phyloP scores from a whole-genome alignment of 192 early-diverging fungal species.

The Backusella liffmaniae region DNA sequence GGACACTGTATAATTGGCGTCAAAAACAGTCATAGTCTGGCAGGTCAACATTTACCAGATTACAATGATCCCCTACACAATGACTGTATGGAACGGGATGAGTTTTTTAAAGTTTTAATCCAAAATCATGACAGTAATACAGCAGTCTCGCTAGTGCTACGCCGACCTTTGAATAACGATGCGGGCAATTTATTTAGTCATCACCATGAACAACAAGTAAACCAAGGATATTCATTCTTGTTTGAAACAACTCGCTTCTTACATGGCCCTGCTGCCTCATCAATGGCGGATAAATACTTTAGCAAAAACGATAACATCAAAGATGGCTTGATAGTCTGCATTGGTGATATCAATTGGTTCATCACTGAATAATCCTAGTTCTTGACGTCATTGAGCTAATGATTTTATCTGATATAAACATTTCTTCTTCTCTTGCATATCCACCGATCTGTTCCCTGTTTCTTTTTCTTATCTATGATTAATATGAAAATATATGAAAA shows the following conservation, averaged over 20 bases:
- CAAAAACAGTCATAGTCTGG: background rate
- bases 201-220: conserved; percentile 10
- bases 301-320: too few species aligned
- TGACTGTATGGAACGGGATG: conserved; percentile 22
- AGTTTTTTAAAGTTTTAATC: conserved; percentile 12
- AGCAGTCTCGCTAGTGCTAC: background rate
- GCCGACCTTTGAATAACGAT: background rate
- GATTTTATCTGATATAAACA: background rate
- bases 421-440: background rate
- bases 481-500: too few species aligned
- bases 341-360: background rate
- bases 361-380: background rate
- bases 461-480: background rate
- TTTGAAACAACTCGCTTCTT: conserved; percentile 10
- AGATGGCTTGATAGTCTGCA: background rate
- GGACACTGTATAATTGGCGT: background rate
- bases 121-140: background rate
- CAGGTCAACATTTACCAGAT: background rate
- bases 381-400: background rate
- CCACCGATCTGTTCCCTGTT: background rate
- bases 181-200: background rate
- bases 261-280: background rate
- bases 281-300: background rate
- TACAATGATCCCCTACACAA: conserved; percentile 2
- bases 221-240: background rate